phyloP scores from a whole-genome alignment of 192 early-diverging fungal species.

The Rhizophagus clarus region DNA sequence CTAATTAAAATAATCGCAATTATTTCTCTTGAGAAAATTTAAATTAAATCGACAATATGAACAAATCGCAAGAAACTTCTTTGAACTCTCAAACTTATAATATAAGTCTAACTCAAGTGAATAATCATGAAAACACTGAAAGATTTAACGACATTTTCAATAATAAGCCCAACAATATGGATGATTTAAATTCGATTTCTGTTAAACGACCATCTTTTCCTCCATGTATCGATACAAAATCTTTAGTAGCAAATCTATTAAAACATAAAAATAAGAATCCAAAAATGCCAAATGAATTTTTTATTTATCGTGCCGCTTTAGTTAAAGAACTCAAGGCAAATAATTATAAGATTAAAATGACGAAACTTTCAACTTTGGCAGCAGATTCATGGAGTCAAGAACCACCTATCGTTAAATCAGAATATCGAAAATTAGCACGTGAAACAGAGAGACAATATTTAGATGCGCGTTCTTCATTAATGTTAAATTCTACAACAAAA shows the following conservation, averaged over 20 bases:
- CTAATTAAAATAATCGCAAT: too few species aligned
- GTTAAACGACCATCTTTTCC: neutral
- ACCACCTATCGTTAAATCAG: neutral
- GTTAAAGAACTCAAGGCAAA: constrained; percentile 9
- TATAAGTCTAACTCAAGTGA: too few species aligned
- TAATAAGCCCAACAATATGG: neutral
- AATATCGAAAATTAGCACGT: constrained; percentile 22
- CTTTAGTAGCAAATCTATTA: neutral
- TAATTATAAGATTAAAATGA: constrained; percentile 11
- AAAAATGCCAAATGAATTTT: constrained; percentile 25
- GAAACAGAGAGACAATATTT: constrained; percentile 22
- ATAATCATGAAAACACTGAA: too few species aligned
- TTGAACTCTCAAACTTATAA: too few species aligned
- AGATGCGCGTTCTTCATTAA: neutral
- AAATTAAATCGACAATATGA: too few species aligned
- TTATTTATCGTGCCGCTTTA: constrained; percentile 20
- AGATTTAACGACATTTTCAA: too few species aligned
- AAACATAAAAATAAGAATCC: neutral
- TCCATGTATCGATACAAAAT: neutral
- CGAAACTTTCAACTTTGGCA: constrained; percentile 13
- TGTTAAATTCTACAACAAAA: neutral
- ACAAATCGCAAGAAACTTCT: too few species aligned
- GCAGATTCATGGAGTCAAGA: constrained; percentile 4
- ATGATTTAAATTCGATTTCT: neutral
- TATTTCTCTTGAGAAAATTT: too few species aligned